These are phyloP conservation scores for Phytophthora niederhauseri DNA, from an alignment of 352 stramenopile genomes.

Conservation along the genomic window DNA sequence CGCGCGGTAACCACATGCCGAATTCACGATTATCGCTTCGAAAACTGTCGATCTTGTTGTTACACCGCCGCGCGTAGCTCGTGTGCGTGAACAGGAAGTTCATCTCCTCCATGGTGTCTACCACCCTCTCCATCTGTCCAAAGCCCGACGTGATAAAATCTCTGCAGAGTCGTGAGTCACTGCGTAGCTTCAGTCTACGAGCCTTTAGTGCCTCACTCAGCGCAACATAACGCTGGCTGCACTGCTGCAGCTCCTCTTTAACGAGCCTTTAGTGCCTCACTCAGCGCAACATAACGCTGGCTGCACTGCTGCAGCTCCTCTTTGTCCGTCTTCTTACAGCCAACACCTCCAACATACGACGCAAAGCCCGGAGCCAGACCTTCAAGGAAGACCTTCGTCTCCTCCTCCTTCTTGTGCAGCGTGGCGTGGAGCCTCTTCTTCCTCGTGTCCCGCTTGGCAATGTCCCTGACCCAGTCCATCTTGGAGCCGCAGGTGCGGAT, in stretches of 20 bases:
- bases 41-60: slow-evolving; percentile 8
- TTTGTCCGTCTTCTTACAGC: slow-evolving; percentile 4
- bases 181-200: slow-evolving; percentile 12
- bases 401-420: slow-evolving; percentile 18
- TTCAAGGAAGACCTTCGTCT: slow-evolving; percentile 12
- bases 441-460: slow-evolving; percentile 11
- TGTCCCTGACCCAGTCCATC: slow-evolving; percentile 20
- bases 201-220: slow-evolving; percentile 7
- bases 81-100: slow-evolving; percentile 32
- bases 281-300: slow-evolving; percentile 8
- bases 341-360: slow-evolving; percentile 3
- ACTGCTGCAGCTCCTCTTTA: slow-evolving; percentile 4
- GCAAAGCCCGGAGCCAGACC: slow-evolving; percentile 13
- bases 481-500: slow-evolving; percentile 26
- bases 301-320: slow-evolving; percentile 8
- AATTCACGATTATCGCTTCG: not conserved
- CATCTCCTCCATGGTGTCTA: slow-evolving; percentile 37
- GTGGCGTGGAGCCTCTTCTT: slow-evolving; percentile 13
- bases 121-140: slow-evolving; percentile 3
- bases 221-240: slow-evolving; percentile 4
- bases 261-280: slow-evolving; percentile 2
- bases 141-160: not conserved
- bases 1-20: slow-evolving; percentile 20
- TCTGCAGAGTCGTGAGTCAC: slow-evolving; percentile 20
- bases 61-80: slow-evolving; percentile 10